Conservation (phyloP, 495 filamentous ascomycete genomes). For the Terfezia claveryi region DNA sequence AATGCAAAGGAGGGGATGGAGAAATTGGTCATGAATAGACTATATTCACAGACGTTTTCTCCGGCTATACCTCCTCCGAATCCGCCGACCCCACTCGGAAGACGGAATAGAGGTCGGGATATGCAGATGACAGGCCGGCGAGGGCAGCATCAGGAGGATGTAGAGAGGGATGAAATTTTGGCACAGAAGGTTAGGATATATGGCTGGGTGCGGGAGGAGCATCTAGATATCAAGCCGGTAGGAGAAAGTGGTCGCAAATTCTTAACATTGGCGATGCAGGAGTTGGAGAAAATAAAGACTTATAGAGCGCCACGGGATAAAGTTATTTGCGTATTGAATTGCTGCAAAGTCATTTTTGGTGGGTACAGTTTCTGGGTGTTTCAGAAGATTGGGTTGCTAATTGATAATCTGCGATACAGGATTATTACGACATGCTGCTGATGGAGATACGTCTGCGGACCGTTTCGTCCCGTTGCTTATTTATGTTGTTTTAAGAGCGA, state of each 20-base stretch:
- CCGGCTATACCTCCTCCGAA: slow-evolving; percentile 62
- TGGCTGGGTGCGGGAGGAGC: slow-evolving; percentile 78
- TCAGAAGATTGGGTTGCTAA: background rate
- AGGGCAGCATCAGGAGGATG: slow-evolving; percentile 95
- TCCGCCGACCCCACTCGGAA: slow-evolving; percentile 48
- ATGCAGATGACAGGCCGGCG: slow-evolving; percentile 68
- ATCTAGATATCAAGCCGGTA: slow-evolving; percentile 81
- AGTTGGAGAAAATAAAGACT: slow-evolving; percentile 82
- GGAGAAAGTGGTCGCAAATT: slow-evolving; percentile 70
- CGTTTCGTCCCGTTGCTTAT: slow-evolving; percentile 91
- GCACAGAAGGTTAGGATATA: slow-evolving; percentile 95
- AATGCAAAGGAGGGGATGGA: slow-evolving; percentile 99
- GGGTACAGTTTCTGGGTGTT: slow-evolving; percentile 12
- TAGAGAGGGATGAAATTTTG: slow-evolving; percentile 84
- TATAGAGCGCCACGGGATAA: slow-evolving; percentile 94
- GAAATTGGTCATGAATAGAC: slow-evolving; percentile 96
- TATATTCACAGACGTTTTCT: slow-evolving; percentile 92
- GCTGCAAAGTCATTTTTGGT: slow-evolving; percentile 99
- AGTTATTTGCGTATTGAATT: slow-evolving; percentile 94
- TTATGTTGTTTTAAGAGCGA: slow-evolving; percentile 82
- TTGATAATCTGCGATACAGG: slow-evolving; percentile 25
- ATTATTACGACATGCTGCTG: slow-evolving; percentile 70
- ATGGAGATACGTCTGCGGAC: slow-evolving; percentile 85
- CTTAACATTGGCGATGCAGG: slow-evolving; percentile 68
- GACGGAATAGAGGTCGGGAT: slow-evolving; percentile 68